These are phyloP conservation scores for Dioszegia hungarica DNA, from an alignment of 768 basidiomycete genomes.

Conservation along the genomic window DNA sequence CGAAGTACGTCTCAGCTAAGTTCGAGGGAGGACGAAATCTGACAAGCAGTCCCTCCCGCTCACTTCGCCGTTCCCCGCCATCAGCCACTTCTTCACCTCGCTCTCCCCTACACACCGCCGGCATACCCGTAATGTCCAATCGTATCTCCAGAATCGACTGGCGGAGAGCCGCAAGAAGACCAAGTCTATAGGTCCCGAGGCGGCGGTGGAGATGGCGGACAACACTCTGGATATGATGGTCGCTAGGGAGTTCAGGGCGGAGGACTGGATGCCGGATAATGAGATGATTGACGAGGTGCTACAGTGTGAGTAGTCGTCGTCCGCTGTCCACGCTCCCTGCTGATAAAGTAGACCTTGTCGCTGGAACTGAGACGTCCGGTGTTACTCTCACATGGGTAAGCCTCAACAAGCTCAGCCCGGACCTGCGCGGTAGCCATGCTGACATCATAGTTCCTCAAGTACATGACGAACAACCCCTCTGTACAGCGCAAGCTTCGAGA, in stretches of 20 bases:
- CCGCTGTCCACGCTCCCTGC: too few species aligned
- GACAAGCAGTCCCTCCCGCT: constrained; percentile 21
- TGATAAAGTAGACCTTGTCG: constrained; percentile 25
- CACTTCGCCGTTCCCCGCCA: constrained; percentile 20
- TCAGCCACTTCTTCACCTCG: constrained; percentile 22
- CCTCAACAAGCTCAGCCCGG: background rate
- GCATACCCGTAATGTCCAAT: constrained; percentile 9
- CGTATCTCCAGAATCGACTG: constrained; percentile 20
- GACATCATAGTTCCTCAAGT: constrained; percentile 30
- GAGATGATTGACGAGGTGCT: constrained; percentile 40
- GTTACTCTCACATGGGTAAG: constrained; percentile 31
- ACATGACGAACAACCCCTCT: constrained; percentile 33
- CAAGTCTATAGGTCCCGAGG: constrained; percentile 16
- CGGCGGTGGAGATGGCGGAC: constrained; percentile 32
- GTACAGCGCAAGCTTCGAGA: constrained; percentile 31
- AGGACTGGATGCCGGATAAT: constrained; percentile 29
- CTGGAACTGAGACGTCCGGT: constrained; percentile 37
- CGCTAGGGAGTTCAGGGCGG: constrained; percentile 24
- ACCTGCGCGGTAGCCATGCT: too few species aligned
- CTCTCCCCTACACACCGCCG: constrained; percentile 16
- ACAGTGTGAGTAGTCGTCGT: constrained; percentile 35
- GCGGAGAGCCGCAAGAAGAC: constrained; percentile 16
- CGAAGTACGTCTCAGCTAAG: constrained; percentile 11
- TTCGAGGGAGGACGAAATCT: background rate
- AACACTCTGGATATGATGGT: constrained; percentile 41